Percentiles rank a stretch among this genome's conserved stretches.
Evolutionary conservation across 2,329 filamentous ascomycete species (phyloP).

Genomic region (Diaporthe velutina): DNA sequence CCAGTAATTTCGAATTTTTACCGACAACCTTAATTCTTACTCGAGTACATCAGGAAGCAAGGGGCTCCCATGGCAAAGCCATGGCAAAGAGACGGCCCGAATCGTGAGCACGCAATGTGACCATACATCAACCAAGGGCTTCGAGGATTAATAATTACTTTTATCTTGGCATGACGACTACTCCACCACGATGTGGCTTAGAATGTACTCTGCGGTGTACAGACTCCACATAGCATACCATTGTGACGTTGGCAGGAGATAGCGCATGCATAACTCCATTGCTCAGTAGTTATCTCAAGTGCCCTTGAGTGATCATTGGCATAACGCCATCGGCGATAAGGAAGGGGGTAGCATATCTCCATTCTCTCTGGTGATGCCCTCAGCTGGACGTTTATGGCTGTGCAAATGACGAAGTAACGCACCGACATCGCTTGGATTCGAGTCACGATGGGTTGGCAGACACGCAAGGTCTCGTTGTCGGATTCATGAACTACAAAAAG

Average conservation of each 20-base stretch:
- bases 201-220: not conserved
- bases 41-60: not conserved
- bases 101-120: not conserved
- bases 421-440: too few relatives aligned
- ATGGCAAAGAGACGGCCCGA: constrained; percentile 13
- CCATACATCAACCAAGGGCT: not conserved
- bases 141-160: not conserved
- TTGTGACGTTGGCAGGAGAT: not conserved
- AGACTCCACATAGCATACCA: not conserved
- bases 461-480: fast-evolving
- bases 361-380: not conserved
- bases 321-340: not conserved
- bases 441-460: too few relatives aligned
- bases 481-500: not conserved
- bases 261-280: not conserved
- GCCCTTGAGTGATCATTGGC: not conserved
- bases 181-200: not conserved
- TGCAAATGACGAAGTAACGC: not conserved
- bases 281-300: not conserved
- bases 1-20: not conserved
- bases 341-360: not conserved
- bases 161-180: not conserved
- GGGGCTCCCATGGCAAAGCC: not conserved
- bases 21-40: not conserved
- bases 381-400: not conserved